A percentile compares a stretch with the other conserved stretches of the same genome.
Conservation (phyloP, 441 rosid species). For the Corymbia citriodora region DNA sequence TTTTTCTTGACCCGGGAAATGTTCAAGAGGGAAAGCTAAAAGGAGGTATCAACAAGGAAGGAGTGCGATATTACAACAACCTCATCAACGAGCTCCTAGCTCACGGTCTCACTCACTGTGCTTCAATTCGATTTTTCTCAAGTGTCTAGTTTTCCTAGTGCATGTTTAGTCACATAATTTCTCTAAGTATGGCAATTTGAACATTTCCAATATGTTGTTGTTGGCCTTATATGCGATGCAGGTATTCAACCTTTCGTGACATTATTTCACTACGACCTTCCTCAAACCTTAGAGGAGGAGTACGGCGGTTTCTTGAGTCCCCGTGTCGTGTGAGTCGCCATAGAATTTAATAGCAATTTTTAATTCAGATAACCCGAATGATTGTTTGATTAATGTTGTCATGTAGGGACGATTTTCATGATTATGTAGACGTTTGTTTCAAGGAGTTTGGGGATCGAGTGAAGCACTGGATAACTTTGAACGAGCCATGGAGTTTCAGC, state of each 20-base stretch:
- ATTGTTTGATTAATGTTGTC: background rate
- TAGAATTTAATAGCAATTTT: background rate
- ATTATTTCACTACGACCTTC: slow-evolving; percentile 51
- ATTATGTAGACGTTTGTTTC: background rate
- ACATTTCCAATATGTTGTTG: background rate
- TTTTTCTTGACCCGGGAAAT: background rate
- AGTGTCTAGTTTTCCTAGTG: background rate
- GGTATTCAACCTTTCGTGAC: slow-evolving; percentile 50
- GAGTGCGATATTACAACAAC: slow-evolving; percentile 10
- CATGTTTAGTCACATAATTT: background rate
- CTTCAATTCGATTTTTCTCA: background rate
- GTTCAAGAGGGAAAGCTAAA: slow-evolving; percentile 8
- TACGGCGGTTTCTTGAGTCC: slow-evolving; percentile 44
- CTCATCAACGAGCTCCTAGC: slow-evolving; percentile 13
- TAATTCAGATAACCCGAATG: background rate
- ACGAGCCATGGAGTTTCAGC: background rate
- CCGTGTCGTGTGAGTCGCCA: slow-evolving; percentile 29
- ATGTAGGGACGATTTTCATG: background rate
- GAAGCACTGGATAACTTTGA: slow-evolving; percentile 4
- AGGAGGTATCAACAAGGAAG: slow-evolving; percentile 10
- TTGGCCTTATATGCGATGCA: background rate
- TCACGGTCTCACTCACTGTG: background rate
- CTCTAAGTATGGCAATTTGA: background rate
- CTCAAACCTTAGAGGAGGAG: slow-evolving; percentile 49
- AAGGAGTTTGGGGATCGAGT: slow-evolving; percentile 5